Conservation (phyloP, 768 basidiomycete species). For the Tubosaeta brunneosetosa region DNA sequence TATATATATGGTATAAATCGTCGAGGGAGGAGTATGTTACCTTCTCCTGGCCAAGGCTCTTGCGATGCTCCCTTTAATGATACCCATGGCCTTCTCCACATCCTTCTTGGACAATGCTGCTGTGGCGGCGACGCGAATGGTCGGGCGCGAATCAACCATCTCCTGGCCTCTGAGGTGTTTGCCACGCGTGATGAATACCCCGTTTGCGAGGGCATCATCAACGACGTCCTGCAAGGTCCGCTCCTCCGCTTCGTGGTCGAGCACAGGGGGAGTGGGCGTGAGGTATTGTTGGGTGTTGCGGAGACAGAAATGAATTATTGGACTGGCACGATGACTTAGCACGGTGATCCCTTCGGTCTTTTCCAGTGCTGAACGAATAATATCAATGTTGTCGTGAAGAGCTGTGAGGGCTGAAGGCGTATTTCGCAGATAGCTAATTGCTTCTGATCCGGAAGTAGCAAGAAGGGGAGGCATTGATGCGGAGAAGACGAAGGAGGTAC, state of each 20-base stretch:
- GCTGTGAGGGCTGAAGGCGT: conserved; percentile 70
- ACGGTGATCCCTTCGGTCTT: conserved; percentile 76
- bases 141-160: conserved; percentile 72
- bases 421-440: conserved; percentile 71
- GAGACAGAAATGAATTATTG: conserved; percentile 81
- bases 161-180: conserved; percentile 84
- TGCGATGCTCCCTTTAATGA: conserved; percentile 67
- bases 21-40: conserved; percentile 21
- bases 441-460: conserved; percentile 82
- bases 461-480: conserved; percentile 91
- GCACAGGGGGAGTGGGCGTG: conserved; percentile 20
- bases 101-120: conserved; percentile 84
- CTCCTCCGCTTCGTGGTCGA: conserved; percentile 69
- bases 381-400: conserved; percentile 77
- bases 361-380: conserved; percentile 77
- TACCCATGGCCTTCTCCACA: conserved; percentile 77
- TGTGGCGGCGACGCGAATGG: conserved; percentile 77
- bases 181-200: conserved; percentile 81
- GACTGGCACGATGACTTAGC: conserved; percentile 81
- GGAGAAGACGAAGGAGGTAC: conserved; percentile 92
- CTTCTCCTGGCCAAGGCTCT: conserved; percentile 67
- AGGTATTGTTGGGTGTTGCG: conserved; percentile 31
- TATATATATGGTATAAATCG: conserved; percentile 31
- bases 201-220: conserved; percentile 76
- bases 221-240: conserved; percentile 85